These are phyloP conservation scores for Silene vulgaris DNA, from an alignment of 179 eudicot genomes.

Conservation along the genomic window DNA sequence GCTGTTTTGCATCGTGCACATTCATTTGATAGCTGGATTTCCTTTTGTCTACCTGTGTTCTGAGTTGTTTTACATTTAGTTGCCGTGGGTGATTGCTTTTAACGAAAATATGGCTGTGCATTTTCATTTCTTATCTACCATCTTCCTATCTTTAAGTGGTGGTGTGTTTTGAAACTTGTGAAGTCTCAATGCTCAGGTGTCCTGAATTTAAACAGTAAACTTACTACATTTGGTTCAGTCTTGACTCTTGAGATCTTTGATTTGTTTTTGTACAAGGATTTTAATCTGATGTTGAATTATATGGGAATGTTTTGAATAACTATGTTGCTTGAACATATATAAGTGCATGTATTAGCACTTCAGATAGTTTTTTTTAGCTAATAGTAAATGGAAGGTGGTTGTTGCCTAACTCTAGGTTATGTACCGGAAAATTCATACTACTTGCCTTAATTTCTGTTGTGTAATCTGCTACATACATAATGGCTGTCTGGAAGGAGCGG, in stretches of 20 bases:
- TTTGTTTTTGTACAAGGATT: background rate
- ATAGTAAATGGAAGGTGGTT: background rate
- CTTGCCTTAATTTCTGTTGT: background rate
- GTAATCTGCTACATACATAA: background rate
- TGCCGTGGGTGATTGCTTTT: background rate
- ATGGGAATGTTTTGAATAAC: background rate
- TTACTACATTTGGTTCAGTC: background rate
- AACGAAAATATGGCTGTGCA: background rate
- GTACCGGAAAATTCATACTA: background rate
- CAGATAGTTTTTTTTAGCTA: background rate
- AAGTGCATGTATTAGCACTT: background rate
- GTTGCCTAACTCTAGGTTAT: background rate
- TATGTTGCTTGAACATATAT: background rate
- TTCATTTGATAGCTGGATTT: background rate
- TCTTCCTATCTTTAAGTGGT: background rate
- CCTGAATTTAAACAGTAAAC: background rate
- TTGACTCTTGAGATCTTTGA: background rate
- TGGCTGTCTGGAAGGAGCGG: background rate
- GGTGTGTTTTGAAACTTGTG: background rate
- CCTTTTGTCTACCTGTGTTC: background rate
- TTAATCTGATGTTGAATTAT: background rate
- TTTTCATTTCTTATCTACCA: background rate
- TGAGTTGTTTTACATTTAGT: conserved; percentile 3
- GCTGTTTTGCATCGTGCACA: background rate
- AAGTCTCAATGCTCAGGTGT: background rate